Percentiles rank a stretch among this genome's conserved stretches.
Conservation (phyloP, 2,329 filamentous ascomycete genomes). For the Xylaria hypoxylon region DNA sequence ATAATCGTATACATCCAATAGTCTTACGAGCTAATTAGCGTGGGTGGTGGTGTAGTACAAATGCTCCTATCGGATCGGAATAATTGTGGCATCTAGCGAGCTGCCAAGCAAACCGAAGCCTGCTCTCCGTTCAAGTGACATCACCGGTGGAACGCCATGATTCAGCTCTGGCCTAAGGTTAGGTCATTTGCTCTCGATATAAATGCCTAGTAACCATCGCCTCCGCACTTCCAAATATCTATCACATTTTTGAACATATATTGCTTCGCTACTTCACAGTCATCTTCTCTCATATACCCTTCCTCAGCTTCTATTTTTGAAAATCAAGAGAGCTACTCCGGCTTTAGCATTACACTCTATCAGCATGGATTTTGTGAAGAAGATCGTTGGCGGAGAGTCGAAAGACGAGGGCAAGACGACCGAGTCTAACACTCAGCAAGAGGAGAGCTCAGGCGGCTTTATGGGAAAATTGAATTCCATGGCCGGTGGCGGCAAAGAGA, state of each 20-base stretch:
- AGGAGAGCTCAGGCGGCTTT: constrained; percentile 62
- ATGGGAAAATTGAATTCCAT: constrained; percentile 77
- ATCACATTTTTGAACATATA: neutral
- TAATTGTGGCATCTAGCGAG: neutral
- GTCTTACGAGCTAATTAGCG: too few relatives aligned
- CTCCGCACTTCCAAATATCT: neutral
- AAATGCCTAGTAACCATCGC: neutral
- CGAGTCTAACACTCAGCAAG: constrained; percentile 45
- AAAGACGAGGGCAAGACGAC: constrained; percentile 52
- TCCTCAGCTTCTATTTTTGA: neutral
- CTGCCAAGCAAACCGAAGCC: constrained; percentile 2
- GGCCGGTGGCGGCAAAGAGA: constrained; percentile 77
- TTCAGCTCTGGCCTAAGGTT: neutral
- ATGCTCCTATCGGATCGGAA: neutral
- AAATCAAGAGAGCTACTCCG: neutral
- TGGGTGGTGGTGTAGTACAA: too few relatives aligned
- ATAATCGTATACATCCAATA: too few relatives aligned
- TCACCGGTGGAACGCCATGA: constrained; percentile 16
- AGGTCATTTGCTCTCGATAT: neutral
- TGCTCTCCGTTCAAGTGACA: constrained; percentile 7
- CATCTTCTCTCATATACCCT: neutral
- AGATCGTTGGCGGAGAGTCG: constrained; percentile 55
- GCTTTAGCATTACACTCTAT: neutral
- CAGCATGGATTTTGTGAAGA: constrained; percentile 68
- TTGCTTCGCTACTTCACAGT: neutral